Conservation (phyloP, 176 grass and related monocot species). For the Musa schizocarpa region DNA sequence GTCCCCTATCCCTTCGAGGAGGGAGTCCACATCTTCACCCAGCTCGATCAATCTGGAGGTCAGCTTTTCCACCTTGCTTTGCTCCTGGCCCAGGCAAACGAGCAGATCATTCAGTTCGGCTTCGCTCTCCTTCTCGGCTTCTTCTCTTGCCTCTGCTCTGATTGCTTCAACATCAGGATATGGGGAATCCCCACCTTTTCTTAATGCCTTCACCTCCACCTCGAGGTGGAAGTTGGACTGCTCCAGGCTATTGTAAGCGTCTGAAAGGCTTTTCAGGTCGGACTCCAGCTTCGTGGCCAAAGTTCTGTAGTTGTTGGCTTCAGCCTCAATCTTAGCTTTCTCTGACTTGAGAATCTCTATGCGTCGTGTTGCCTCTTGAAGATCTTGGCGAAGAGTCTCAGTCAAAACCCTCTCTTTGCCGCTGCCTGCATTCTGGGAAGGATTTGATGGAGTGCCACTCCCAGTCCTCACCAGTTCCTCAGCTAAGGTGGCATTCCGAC, state of each 20-base stretch:
- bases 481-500: slow-evolving; percentile 73
- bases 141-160: slow-evolving; percentile 67
- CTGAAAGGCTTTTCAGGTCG: slow-evolving; percentile 90
- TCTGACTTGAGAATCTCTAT: slow-evolving; percentile 59
- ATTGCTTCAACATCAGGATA: slow-evolving; percentile 61
- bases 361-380: slow-evolving; percentile 40
- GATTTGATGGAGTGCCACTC: slow-evolving; percentile 34
- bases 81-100: slow-evolving; percentile 96
- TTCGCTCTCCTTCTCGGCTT: slow-evolving; percentile 76
- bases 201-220: slow-evolving; percentile 44
- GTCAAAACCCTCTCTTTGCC: slow-evolving; percentile 68
- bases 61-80: slow-evolving; percentile 96
- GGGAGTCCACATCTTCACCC: slow-evolving; percentile 65
- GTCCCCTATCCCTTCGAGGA: slow-evolving; percentile 79
- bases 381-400: slow-evolving; percentile 83
- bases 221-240: slow-evolving; percentile 71
- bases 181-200: slow-evolving; percentile 38
- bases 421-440: slow-evolving; percentile 43
- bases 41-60: slow-evolving; percentile 59
- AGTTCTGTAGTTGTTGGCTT: slow-evolving; percentile 60
- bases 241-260: slow-evolving; percentile 92
- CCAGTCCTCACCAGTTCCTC: slow-evolving; percentile 80
- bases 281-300: slow-evolving; percentile 72
- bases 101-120: slow-evolving; percentile 85
- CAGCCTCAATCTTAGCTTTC: slow-evolving; percentile 58